Conservation (phyloP, 176 grass and related monocot genomes). For the Paspalum notatum region DNA sequence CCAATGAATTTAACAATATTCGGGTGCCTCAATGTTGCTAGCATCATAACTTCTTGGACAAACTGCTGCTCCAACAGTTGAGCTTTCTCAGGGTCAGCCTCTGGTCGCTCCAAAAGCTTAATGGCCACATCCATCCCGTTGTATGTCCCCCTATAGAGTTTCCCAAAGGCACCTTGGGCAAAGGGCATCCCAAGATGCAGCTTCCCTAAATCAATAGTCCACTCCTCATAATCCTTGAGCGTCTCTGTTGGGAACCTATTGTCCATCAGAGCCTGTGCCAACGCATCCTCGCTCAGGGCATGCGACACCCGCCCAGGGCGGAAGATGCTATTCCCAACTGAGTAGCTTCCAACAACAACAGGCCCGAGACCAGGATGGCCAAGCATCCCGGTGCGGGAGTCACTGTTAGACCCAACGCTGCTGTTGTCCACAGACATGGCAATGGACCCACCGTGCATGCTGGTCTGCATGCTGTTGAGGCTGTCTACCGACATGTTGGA, state of each 20-base stretch:
- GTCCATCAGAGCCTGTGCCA: slow-evolving; percentile 89
- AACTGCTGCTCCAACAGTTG: slow-evolving; percentile 79
- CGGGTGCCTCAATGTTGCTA: slow-evolving; percentile 69
- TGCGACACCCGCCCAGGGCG: slow-evolving; percentile 65
- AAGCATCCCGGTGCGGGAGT: slow-evolving; percentile 65
- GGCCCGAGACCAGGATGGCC: slow-evolving; percentile 64
- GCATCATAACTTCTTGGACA: slow-evolving; percentile 86
- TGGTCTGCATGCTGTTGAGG: slow-evolving; percentile 68
- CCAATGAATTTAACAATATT: slow-evolving; percentile 81
- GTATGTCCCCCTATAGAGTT: slow-evolving; percentile 78
- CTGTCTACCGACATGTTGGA: slow-evolving; percentile 82
- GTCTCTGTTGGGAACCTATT: slow-evolving; percentile 60
- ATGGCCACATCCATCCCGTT: slow-evolving; percentile 78
- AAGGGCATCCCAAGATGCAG: slow-evolving; percentile 73
- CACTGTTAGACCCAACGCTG: slow-evolving; percentile 61
- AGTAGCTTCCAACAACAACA: slow-evolving; percentile 52
- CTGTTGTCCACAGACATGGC: slow-evolving; percentile 64
- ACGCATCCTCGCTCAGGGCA: slow-evolving; percentile 65
- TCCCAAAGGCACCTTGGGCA: slow-evolving; percentile 84
- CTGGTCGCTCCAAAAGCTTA: slow-evolving; percentile 79
- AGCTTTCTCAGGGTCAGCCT: slow-evolving; percentile 59
- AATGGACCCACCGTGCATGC: slow-evolving; percentile 55
- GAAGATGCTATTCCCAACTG: slow-evolving; percentile 65
- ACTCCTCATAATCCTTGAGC: slow-evolving; percentile 75
- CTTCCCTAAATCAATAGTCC: slow-evolving; percentile 77